Conservation (phyloP, 805 yeast genomes). For the Kazachstania psychrophila region DNA sequence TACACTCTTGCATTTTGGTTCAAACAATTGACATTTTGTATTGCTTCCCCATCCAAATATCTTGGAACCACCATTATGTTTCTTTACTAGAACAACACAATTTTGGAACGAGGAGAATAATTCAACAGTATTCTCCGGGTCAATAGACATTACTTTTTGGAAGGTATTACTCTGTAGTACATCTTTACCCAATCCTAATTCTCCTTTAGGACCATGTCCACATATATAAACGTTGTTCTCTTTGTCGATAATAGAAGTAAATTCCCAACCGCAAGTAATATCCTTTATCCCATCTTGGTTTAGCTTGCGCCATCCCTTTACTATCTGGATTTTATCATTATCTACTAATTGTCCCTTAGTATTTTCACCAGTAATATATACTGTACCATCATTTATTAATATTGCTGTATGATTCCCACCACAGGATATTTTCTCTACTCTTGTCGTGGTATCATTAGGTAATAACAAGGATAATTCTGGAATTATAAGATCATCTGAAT, state of each 20-base stretch:
- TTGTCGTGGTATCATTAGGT: slow-evolving; percentile 2
- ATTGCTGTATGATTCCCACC: slow-evolving; percentile 86
- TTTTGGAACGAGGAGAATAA: slow-evolving; percentile 32
- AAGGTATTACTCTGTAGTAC: slow-evolving; percentile 5
- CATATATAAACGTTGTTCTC: slow-evolving; percentile 37
- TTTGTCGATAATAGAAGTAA: slow-evolving; percentile 40
- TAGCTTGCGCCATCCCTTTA: slow-evolving; percentile 27
- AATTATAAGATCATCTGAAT: slow-evolving; percentile 37
- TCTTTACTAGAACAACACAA: slow-evolving; percentile 57
- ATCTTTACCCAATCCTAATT: slow-evolving; percentile 47
- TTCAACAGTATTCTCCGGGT: slow-evolving; percentile 2
- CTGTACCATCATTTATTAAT: slow-evolving; percentile 42
- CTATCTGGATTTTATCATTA: background rate
- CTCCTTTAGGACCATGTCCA: slow-evolving; percentile 68
- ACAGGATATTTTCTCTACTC: slow-evolving; percentile 44
- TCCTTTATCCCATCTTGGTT: slow-evolving; percentile 16
- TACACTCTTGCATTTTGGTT: slow-evolving; percentile 14
- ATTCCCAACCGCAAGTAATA: slow-evolving; percentile 77
- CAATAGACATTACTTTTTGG: slow-evolving; percentile 9
- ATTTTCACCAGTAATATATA: slow-evolving; percentile 55
- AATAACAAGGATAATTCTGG: slow-evolving; percentile 20
- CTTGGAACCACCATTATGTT: slow-evolving; percentile 34
- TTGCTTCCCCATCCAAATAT: slow-evolving; percentile 44
- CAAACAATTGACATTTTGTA: slow-evolving; percentile 39
- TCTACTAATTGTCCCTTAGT: slow-evolving; percentile 38